phyloP scores from a whole-genome alignment of 305 asterid genomes.

The Solanum hybrid region DNA sequence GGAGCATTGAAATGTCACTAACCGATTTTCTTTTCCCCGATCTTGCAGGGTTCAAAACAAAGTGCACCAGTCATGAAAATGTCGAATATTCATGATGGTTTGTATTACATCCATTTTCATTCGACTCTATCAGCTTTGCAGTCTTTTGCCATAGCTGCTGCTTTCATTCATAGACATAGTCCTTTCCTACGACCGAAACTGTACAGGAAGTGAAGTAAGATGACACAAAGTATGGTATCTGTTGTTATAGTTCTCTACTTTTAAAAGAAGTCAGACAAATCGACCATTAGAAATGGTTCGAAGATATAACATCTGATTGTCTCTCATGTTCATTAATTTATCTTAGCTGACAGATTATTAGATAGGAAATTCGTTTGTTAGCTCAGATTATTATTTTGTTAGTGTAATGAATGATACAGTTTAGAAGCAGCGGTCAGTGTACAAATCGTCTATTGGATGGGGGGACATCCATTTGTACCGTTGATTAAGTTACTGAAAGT shows the following conservation, averaged over 20 bases:
- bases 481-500: not conserved
- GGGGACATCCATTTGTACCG: constrained; percentile 4
- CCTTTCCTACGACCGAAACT: constrained; percentile 44
- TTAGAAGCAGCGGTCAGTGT: not conserved
- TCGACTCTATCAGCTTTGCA: constrained; percentile 69
- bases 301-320: not conserved
- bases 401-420: not conserved
- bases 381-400: not conserved
- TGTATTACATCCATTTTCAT: constrained; percentile 64
- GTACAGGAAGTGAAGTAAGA: constrained; percentile 38
- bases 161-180: constrained; percentile 58
- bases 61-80: constrained; percentile 54
- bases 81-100: constrained; percentile 57
- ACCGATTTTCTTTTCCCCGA: not conserved
- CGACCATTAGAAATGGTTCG: not conserved
- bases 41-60: constrained; percentile 62
- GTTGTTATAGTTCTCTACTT: not conserved
- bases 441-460: not conserved
- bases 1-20: not conserved
- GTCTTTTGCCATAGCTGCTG: constrained; percentile 65
- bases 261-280: not conserved
- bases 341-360: not conserved
- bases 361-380: not conserved
- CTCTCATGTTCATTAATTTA: not conserved
- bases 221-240: not conserved